These are phyloP conservation scores for Neotropicomus parvogracilis DNA, from an alignment of 1,284 basidiomycete genomes.

Conservation along the genomic window DNA sequence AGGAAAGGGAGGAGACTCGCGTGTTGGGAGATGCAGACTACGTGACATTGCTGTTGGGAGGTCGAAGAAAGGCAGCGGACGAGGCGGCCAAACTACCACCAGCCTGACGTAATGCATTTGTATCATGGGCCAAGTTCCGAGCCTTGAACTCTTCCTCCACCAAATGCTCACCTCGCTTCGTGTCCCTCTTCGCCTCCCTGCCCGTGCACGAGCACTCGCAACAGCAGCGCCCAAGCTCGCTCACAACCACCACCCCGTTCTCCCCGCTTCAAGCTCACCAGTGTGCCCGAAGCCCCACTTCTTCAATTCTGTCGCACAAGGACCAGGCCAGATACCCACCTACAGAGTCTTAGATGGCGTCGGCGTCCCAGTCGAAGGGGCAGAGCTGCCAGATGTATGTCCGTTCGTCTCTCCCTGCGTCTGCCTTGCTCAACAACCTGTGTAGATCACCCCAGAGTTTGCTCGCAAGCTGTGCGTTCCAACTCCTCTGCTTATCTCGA, in stretches of 20 bases:
- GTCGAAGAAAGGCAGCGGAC: slow-evolving; percentile 55
- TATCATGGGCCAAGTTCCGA: slow-evolving; percentile 22
- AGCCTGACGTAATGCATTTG: slow-evolving; percentile 20
- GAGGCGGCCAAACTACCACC: slow-evolving; percentile 59
- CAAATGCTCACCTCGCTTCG: slow-evolving; percentile 16
- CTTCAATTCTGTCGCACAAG: slow-evolving; percentile 69
- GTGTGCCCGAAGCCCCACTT: slow-evolving; percentile 67
- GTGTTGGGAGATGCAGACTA: slow-evolving; percentile 76
- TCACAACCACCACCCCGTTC: slow-evolving; percentile 37
- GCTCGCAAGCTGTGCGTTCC: slow-evolving; percentile 64
- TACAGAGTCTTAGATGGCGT: slow-evolving; percentile 79
- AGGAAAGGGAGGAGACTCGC: slow-evolving; percentile 35
- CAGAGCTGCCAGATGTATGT: slow-evolving; percentile 66
- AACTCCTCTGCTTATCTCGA: not conserved
- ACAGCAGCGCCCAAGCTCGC: slow-evolving; percentile 27
- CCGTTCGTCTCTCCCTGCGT: not conserved
- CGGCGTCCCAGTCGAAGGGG: slow-evolving; percentile 70
- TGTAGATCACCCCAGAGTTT: slow-evolving; percentile 66
- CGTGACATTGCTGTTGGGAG: slow-evolving; percentile 66
- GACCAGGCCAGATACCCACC: slow-evolving; percentile 68
- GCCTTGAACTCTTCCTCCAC: slow-evolving; percentile 2
- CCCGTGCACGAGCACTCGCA: slow-evolving; percentile 17
- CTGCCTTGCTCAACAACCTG: slow-evolving; percentile 7
- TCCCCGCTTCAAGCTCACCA: slow-evolving; percentile 64
- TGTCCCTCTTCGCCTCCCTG: not conserved